Evolutionary conservation across 2,329 filamentous ascomycete genomes (phyloP).

Genomic region (Hypomyces rosellus): DNA sequence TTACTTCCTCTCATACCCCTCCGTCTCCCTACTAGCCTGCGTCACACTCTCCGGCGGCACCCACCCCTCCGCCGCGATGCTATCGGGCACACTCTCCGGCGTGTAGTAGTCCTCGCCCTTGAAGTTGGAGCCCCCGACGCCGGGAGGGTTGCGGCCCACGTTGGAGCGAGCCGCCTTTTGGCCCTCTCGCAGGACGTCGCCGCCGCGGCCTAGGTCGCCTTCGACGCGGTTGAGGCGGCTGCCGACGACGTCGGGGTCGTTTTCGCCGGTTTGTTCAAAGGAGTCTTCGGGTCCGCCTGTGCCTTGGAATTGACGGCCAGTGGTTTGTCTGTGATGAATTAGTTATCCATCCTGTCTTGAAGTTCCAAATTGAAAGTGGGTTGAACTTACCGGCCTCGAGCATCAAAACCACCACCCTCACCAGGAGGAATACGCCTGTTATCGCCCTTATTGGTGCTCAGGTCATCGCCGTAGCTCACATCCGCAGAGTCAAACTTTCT

Average conservation of each 20-base stretch:
- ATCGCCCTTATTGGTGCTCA: slow-evolving; percentile 40
- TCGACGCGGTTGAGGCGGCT: slow-evolving; percentile 18
- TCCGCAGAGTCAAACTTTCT: slow-evolving; percentile 31
- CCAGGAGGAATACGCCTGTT: slow-evolving; percentile 40
- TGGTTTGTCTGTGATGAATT: slow-evolving; percentile 32
- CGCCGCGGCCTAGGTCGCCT: slow-evolving; percentile 15
- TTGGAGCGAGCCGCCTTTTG: slow-evolving; percentile 32
- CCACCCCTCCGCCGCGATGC: slow-evolving; percentile 35
- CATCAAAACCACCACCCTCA: slow-evolving; percentile 39
- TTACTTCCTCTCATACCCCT: slow-evolving; percentile 12
- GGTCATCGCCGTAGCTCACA: slow-evolving; percentile 32
- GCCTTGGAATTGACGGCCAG: slow-evolving; percentile 38
- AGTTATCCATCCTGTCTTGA: background rate
- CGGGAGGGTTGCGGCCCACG: slow-evolving; percentile 28
- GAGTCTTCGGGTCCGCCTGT: slow-evolving; percentile 38
- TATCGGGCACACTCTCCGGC: slow-evolving; percentile 36
- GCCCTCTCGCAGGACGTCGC: slow-evolving; percentile 30
- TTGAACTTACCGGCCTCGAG: slow-evolving; percentile 35
- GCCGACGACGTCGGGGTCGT: slow-evolving; percentile 32
- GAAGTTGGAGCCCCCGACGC: slow-evolving; percentile 32
- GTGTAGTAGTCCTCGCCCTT: slow-evolving; percentile 36
- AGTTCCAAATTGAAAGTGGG: background rate
- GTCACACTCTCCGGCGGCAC: slow-evolving; percentile 36
- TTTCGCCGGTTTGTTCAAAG: slow-evolving; percentile 24
- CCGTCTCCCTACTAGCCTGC: slow-evolving; percentile 27